These are phyloP conservation scores for Pilaira anomala DNA, from an alignment of 192 early-diverging fungal genomes.

Conservation along the genomic window DNA sequence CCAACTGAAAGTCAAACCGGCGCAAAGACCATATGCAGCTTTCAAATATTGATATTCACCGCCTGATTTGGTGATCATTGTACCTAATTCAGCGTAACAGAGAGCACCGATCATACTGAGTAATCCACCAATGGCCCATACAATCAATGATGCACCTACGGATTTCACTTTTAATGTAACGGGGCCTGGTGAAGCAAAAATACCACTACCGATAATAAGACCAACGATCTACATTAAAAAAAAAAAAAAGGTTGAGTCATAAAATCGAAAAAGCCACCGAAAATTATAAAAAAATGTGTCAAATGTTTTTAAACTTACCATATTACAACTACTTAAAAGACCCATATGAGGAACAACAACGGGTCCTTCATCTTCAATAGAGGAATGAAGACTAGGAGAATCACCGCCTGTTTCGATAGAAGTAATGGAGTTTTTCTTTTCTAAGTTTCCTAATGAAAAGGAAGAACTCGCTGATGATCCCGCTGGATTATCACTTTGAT, in stretches of 20 bases:
- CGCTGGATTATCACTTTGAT: background rate
- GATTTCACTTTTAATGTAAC: slow-evolving; percentile 59
- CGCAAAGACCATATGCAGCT: slow-evolving; percentile 51
- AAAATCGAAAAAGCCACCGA: background rate
- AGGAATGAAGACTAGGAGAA: background rate
- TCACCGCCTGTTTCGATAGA: background rate
- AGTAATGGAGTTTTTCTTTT: slow-evolving; percentile 10
- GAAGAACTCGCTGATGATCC: background rate
- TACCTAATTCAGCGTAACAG: slow-evolving; percentile 87
- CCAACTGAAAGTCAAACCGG: slow-evolving; percentile 58
- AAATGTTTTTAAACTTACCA: slow-evolving; percentile 22
- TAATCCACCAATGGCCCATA: slow-evolving; percentile 70
- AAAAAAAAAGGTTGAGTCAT: background rate
- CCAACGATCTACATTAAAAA: slow-evolving; percentile 51
- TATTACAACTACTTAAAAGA: slow-evolving; percentile 27
- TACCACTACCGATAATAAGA: slow-evolving; percentile 75
- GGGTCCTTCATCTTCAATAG: background rate
- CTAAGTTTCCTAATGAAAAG: background rate
- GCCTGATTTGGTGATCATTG: slow-evolving; percentile 79
- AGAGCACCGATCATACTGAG: slow-evolving; percentile 76
- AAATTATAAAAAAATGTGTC: background rate
- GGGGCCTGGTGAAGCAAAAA: slow-evolving; percentile 76
- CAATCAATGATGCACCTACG: slow-evolving; percentile 61
- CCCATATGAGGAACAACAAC: slow-evolving; percentile 32
- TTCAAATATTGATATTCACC: slow-evolving; percentile 84